Percentiles rank a stretch among this genome's conserved stretches.
Conservation (phyloP, 108 stramenopile species). For the Skeletonema tropicum region DNA sequence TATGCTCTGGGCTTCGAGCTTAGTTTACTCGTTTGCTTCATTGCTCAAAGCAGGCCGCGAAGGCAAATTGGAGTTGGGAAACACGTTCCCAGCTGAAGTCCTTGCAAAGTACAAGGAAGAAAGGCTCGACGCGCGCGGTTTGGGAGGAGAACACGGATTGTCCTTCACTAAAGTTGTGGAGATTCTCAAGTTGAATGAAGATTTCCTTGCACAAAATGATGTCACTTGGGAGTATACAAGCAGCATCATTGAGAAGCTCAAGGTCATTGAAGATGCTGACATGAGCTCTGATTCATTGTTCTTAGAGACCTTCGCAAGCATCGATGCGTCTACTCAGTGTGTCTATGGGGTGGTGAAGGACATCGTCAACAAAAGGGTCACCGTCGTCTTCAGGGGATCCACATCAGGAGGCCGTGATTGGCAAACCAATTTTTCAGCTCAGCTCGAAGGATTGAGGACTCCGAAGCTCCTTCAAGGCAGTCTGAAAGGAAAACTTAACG, state of each 20-base stretch:
- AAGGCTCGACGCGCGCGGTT: background rate
- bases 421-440: background rate
- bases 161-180: background rate
- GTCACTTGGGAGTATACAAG: background rate
- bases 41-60: background rate
- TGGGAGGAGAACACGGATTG: background rate
- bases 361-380: background rate
- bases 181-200: background rate
- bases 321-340: background rate
- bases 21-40: background rate
- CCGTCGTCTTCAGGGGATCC: background rate
- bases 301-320: background rate
- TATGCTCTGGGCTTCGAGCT: background rate
- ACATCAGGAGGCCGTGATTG: background rate
- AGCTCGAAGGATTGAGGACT: background rate
- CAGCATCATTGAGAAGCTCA: background rate
- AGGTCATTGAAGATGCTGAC: background rate
- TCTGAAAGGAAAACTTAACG: background rate
- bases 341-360: background rate
- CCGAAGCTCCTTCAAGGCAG: background rate
- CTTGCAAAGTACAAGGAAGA: background rate
- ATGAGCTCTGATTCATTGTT: background rate
- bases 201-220: background rate
- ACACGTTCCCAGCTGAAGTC: background rate
- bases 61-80: background rate